A percentile compares a stretch with the other conserved stretches of the same genome.
Conservation (phyloP, 306 rosid species). For the Fagus sylvatica region DNA sequence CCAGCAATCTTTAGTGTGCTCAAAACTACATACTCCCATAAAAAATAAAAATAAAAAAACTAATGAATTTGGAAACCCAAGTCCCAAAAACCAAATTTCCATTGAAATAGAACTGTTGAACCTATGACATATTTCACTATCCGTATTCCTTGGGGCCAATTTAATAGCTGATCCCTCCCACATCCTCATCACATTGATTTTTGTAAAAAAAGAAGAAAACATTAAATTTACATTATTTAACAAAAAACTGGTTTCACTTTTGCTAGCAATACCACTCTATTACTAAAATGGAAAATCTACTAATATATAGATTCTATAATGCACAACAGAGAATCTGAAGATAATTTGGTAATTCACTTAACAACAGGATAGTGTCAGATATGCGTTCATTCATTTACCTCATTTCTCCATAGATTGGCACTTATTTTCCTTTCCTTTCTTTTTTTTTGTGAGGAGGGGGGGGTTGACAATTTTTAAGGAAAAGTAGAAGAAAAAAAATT, state of each 20-base stretch:
- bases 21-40: background rate
- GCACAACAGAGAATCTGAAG: background rate
- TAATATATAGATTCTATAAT: background rate
- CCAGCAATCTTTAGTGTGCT: too few species aligned
- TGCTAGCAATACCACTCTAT: slow-evolving; percentile 12
- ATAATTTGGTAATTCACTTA: background rate
- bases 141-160: background rate
- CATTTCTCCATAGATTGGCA: background rate
- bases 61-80: background rate
- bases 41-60: background rate
- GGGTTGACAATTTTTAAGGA: too few species aligned
- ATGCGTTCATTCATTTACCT: background rate
- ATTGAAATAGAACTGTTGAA: background rate
- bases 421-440: background rate
- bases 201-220: background rate
- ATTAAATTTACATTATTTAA: background rate
- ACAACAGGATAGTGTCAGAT: background rate
- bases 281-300: background rate
- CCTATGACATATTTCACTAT: background rate
- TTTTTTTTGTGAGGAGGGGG: too few species aligned
- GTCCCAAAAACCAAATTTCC: background rate
- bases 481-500: too few species aligned
- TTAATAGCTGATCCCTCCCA: background rate
- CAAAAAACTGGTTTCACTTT: background rate
- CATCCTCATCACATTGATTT: background rate